Conservation (phyloP, 306 rosid genomes). For the Canavalia ensiformis region DNA sequence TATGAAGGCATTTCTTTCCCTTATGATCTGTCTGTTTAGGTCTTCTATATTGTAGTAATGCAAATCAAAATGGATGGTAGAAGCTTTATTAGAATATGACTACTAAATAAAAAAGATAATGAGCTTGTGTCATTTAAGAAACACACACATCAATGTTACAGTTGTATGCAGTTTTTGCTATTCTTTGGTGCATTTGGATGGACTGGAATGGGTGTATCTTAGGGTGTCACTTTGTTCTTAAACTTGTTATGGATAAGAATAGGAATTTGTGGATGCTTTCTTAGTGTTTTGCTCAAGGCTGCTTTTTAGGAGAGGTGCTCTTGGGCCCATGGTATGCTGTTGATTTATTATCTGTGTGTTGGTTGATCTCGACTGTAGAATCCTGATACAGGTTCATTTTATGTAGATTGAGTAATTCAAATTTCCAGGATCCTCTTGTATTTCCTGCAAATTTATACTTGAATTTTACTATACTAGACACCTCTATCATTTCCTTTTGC, state of each 20-base stretch:
- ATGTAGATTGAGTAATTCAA: too few relatives aligned
- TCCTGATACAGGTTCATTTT: too few relatives aligned
- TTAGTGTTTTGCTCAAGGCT: background rate
- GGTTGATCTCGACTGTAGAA: too few relatives aligned
- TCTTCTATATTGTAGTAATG: slow-evolving; percentile 12
- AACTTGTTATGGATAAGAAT: background rate
- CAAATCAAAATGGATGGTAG: background rate
- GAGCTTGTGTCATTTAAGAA: too few relatives aligned
- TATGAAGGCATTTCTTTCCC: background rate
- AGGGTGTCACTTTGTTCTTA: background rate
- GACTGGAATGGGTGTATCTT: too few relatives aligned
- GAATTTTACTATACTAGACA: background rate
- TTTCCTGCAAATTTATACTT: background rate
- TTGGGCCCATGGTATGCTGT: background rate
- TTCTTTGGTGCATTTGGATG: too few relatives aligned
- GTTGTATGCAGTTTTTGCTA: too few relatives aligned
- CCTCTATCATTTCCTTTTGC: background rate
- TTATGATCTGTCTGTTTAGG: background rate
- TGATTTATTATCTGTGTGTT: background rate
- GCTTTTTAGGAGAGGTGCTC: background rate
- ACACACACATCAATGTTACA: too few relatives aligned
- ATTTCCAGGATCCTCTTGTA: background rate
- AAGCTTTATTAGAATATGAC: too few relatives aligned
- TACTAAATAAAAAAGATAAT: too few relatives aligned
- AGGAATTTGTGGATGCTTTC: background rate